phyloP scores from a whole-genome alignment of 2,329 filamentous ascomycete species.

The Curvularia verruculosa region DNA sequence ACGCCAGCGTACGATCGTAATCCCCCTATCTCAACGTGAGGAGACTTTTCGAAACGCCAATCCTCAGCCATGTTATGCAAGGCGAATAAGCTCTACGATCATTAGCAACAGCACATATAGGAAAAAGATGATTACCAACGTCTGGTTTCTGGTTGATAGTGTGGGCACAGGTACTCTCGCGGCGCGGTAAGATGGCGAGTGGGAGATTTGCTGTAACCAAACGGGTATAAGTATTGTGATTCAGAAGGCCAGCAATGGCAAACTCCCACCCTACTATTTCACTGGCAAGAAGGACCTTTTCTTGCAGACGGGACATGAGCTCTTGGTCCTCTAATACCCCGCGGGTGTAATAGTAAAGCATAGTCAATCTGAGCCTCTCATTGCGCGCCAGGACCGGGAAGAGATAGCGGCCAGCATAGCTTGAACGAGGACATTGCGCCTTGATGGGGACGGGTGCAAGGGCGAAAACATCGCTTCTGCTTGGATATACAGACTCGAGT shows the following conservation, averaged over 20 bases:
- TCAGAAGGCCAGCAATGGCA: constrained; percentile 54
- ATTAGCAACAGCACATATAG: constrained; percentile 9
- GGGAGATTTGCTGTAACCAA: constrained; percentile 53
- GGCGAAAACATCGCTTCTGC: constrained; percentile 19
- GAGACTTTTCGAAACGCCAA: constrained; percentile 54
- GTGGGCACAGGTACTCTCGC: constrained; percentile 55
- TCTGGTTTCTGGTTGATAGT: constrained; percentile 48
- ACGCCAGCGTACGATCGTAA: constrained; percentile 53
- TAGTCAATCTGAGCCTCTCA: constrained; percentile 47
- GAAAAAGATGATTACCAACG: constrained; percentile 25
- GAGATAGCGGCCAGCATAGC: constrained; percentile 39
- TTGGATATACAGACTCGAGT: constrained; percentile 26
- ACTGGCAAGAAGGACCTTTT: constrained; percentile 51
- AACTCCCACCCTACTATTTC: constrained; percentile 56
- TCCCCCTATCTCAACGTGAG: constrained; percentile 51
- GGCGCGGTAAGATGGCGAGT: constrained; percentile 52
- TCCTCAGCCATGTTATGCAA: constrained; percentile 52
- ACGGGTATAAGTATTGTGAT: constrained; percentile 53
- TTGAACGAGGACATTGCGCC: constrained; percentile 13
- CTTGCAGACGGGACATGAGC: constrained; percentile 51
- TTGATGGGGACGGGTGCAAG: constrained; percentile 27
- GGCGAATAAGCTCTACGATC: constrained; percentile 47
- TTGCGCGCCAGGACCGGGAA: constrained; percentile 46
- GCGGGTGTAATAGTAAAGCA: constrained; percentile 55
- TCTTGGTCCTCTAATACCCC: constrained; percentile 50